These are phyloP conservation scores for Solanum appendiculatum DNA, from an alignment of 257 asterid genomes.

Conservation along the genomic window DNA sequence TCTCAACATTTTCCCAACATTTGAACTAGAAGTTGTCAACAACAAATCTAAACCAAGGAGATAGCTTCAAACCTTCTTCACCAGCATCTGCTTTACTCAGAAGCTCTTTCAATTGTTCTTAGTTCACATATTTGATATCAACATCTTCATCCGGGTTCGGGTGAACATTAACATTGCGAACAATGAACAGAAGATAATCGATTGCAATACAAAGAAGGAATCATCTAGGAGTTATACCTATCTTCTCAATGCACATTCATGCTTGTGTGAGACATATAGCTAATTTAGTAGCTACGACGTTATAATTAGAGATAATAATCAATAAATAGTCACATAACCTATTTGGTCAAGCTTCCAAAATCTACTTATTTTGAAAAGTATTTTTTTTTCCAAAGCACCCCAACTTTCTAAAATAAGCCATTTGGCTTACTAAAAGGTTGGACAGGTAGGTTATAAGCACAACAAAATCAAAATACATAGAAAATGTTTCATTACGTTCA, in stretches of 20 bases:
- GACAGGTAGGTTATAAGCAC: not conserved
- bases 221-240: not conserved
- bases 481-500: slow-evolving; percentile 39
- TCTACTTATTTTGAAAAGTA: not conserved
- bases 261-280: not conserved
- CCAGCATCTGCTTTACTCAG: slow-evolving; percentile 79
- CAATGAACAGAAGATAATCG: slow-evolving; percentile 84
- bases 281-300: not conserved
- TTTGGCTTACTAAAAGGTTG: not conserved
- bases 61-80: slow-evolving; percentile 62
- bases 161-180: slow-evolving; percentile 66
- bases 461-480: not conserved
- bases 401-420: not conserved
- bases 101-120: slow-evolving; percentile 54
- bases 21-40: slow-evolving; percentile 79
- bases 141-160: slow-evolving; percentile 94
- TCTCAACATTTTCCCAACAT: slow-evolving; percentile 93
- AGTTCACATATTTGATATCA: slow-evolving; percentile 54
- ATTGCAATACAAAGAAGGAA: slow-evolving; percentile 29
- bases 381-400: not conserved
- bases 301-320: not conserved
- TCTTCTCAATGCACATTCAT: not conserved
- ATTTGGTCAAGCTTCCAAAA: not conserved
- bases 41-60: slow-evolving; percentile 90
- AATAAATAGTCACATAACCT: not conserved